Base-by-base conservation (phyloP, 2,329 filamentous ascomycete species). In the Ustilaginoidea virens region DNA sequence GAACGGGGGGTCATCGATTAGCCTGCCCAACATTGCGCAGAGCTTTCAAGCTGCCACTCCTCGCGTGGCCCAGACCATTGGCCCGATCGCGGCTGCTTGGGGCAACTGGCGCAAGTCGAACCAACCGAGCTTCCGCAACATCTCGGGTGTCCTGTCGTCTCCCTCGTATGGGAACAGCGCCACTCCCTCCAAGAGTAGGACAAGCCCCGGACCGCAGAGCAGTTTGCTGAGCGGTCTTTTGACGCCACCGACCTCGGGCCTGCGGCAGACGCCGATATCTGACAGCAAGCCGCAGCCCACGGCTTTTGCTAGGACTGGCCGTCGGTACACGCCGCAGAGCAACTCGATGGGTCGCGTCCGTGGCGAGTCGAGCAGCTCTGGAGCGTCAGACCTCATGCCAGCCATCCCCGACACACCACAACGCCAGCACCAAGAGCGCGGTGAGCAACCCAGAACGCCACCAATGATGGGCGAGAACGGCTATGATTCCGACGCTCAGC, bases 101-200 rank as follows among this genome's bases (percentile, higher is more conserved):
- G 86, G 83, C 26, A 93, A 78, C 52, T 94, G 87, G 87, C 76
- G 86, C 29, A 87, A 79, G 48, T 70, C 67, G 11, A 66, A 63
- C 41, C 68, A 70, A 32, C 55, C 55, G 5, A 55, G 57, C 11
- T 59, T 64, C 37, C 49, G 51, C 31, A 57, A 59, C 44, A 43
- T 72, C 24, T 60, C 70, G 29, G 54, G 61, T 8, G 55, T 52
- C 16, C 42, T 61, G 21, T 56, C 53, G 28, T 60, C 65, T 5
- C 58, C 64, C 10, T 52, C 52, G 1, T 36, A 47, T 7, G 46
- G 43, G 20, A 50, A 47, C 27, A 58, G 53, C 33, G 54, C 58
- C 25, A 80, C 76, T 1, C 75, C 76, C 5, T 76, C 74, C 7
- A 75, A 67, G 44, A 58, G 60, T 25, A 74, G 68, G 42, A 58